phyloP scores from a whole-genome alignment of 768 basidiomycete genomes.

The Galerina marginata region DNA sequence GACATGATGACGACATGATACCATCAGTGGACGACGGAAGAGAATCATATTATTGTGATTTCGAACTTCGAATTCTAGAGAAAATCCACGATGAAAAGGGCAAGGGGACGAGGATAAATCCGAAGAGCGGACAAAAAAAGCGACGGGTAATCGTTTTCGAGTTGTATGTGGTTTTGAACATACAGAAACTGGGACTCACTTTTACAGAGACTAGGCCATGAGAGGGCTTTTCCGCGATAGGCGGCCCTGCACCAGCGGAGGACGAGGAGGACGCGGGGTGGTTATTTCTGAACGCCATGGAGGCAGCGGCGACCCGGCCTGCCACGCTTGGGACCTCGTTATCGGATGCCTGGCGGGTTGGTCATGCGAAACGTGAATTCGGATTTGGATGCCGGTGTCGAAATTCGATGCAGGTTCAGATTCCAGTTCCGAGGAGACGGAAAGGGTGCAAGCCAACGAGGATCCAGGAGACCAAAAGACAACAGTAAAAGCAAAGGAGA shows the following conservation, averaged over 20 bases:
- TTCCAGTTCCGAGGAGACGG: slow-evolving; percentile 8
- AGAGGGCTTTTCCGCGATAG: slow-evolving; percentile 36
- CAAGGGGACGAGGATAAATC: slow-evolving; percentile 2
- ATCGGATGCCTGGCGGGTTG: slow-evolving; percentile 38
- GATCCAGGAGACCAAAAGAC: neutral
- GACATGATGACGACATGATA: slow-evolving; percentile 8
- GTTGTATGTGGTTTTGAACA: slow-evolving; percentile 4
- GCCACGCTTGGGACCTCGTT: slow-evolving; percentile 46
- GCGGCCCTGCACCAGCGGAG: slow-evolving; percentile 19
- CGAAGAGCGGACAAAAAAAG: slow-evolving; percentile 1
- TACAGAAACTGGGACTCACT: slow-evolving; percentile 23
- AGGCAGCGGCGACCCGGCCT: slow-evolving; percentile 64
- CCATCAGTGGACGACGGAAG: slow-evolving; percentile 9
- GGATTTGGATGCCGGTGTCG: too few relatives aligned
- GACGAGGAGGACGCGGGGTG: slow-evolving; percentile 18
- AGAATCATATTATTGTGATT: neutral
- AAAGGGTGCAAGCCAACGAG: slow-evolving; percentile 2
- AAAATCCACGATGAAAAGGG: slow-evolving; percentile 1
- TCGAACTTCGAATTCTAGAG: neutral
- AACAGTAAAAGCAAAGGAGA: slow-evolving; percentile 9
- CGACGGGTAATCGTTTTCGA: slow-evolving; percentile 6
- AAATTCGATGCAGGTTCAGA: slow-evolving; percentile 8
- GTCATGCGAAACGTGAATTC: slow-evolving; percentile 10
- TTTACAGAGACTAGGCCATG: slow-evolving; percentile 30
- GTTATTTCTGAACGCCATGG: slow-evolving; percentile 33